A percentile compares a stretch with the other conserved stretches of the same genome.
These are phyloP conservation scores for Aspergillus novoparasiticus DNA, from an alignment of 2,329 filamentous ascomycete genomes.

Conservation along the genomic window DNA sequence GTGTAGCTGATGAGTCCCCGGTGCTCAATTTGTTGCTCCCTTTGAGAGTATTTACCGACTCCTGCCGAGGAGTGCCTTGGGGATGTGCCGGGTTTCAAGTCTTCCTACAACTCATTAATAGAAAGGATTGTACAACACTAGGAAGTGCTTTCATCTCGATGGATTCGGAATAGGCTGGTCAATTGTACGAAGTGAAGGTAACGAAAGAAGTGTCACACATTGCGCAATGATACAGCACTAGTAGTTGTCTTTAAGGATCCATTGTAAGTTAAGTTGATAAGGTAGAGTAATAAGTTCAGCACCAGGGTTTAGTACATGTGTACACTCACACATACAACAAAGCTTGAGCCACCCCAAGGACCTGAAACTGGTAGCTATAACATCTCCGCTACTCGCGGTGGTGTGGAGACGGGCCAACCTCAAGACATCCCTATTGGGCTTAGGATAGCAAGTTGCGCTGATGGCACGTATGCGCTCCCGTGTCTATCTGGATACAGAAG, in stretches of 20 bases:
- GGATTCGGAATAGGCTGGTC: not conserved
- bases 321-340: conserved; percentile 1
- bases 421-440: conserved; percentile 2
- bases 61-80: conserved; percentile 9
- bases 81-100: conserved; percentile 9
- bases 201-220: conserved; percentile 14
- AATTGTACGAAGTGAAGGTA: conserved; percentile 9
- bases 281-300: not conserved
- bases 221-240: conserved; percentile 13
- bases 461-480: conserved; percentile 12
- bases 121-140: conserved; percentile 4
- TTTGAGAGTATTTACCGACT: conserved; percentile 7
- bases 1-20: conserved; percentile 13
- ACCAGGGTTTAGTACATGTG: not conserved
- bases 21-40: conserved; percentile 7
- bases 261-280: not conserved
- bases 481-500: conserved; percentile 18
- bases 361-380: not conserved
- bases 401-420: not conserved
- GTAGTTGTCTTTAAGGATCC: not conserved
- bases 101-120: conserved; percentile 14
- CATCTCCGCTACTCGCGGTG: not conserved
- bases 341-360: not conserved
- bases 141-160: conserved; percentile 22
- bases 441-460: conserved; percentile 3